Percentiles rank a stretch among this genome's conserved stretches.
Evolutionary conservation across 352 stramenopile species (phyloP).

Genomic region (Thraustotheca clavata): DNA sequence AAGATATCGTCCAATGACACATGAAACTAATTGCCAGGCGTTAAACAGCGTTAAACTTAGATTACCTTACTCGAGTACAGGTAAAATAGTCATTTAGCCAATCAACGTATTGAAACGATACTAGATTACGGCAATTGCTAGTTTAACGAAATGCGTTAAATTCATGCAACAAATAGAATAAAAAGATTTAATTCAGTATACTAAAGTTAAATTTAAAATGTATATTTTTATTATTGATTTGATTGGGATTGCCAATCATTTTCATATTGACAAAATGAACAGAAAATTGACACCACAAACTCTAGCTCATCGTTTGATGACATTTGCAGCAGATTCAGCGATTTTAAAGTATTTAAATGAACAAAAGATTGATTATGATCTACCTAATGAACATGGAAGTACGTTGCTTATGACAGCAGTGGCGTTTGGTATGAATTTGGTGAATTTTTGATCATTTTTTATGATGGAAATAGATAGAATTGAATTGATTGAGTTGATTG

Average conservation of each 20-base stretch:
- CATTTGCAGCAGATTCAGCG: conserved; percentile 50
- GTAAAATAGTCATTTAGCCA: too few species aligned
- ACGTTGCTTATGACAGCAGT: conserved; percentile 78
- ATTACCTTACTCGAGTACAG: too few species aligned
- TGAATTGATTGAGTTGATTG: conserved; percentile 46
- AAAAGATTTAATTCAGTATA: too few species aligned
- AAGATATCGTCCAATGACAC: too few species aligned
- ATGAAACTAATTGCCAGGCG: background rate
- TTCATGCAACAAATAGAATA: too few species aligned
- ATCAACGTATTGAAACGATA: too few species aligned
- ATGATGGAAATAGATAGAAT: conserved; percentile 33
- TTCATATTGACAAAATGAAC: background rate
- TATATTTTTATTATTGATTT: too few species aligned
- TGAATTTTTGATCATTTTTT: background rate
- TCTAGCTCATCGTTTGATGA: conserved; percentile 64
- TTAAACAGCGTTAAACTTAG: background rate
- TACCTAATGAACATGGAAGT: conserved; percentile 48
- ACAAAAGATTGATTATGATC: conserved; percentile 49
- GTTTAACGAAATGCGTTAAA: too few species aligned
- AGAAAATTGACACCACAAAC: conserved; percentile 23
- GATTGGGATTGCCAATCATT: conserved; percentile 3
- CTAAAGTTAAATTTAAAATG: too few species aligned
- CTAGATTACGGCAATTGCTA: too few species aligned
- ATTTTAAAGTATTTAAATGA: conserved; percentile 57
- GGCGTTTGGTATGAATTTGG: conserved; percentile 38